These are phyloP conservation scores for Zychaea mexicana DNA, from an alignment of 371 early-diverging fungal species.

Conservation along the genomic window DNA sequence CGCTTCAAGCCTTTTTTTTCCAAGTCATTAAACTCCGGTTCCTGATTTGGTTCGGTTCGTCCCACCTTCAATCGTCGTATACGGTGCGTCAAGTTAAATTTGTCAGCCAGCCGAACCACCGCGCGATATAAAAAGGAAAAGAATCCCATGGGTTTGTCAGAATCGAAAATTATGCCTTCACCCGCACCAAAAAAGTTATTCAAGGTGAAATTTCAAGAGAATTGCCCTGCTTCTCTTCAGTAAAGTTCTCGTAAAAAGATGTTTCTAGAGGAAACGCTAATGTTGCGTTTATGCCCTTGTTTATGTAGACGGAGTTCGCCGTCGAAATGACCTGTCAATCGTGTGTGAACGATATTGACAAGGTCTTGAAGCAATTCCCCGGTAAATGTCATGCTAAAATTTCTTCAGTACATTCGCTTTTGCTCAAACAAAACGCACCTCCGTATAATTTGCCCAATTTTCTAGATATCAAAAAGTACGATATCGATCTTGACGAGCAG, in stretches of 20 bases:
- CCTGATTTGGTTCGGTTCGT: no score
- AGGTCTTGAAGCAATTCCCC: conserved; percentile 53
- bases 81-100: neutral
- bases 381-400: conserved; percentile 32
- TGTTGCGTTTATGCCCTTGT: neutral
- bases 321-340: conserved; percentile 84
- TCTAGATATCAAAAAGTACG: conserved; percentile 55
- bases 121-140: neutral
- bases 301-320: conserved; percentile 70
- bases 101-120: neutral
- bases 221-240: no score
- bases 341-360: conserved; percentile 69
- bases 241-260: no score
- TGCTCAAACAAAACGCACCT: neutral
- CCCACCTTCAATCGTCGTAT: neutral
- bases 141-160: conserved; percentile 8
- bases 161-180: conserved; percentile 12
- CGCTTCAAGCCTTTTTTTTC: no score
- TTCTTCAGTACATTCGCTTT: neutral
- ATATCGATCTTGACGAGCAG: conserved; percentile 60
- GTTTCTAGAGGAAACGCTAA: no score
- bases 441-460: conserved; percentile 9
- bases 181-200: conserved; percentile 13
- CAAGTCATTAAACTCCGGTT: no score
- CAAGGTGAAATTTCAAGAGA: conserved; percentile 18